These are phyloP conservation scores for Ballota nigra DNA, from an alignment of 257 asterid genomes.

Conservation along the genomic window DNA sequence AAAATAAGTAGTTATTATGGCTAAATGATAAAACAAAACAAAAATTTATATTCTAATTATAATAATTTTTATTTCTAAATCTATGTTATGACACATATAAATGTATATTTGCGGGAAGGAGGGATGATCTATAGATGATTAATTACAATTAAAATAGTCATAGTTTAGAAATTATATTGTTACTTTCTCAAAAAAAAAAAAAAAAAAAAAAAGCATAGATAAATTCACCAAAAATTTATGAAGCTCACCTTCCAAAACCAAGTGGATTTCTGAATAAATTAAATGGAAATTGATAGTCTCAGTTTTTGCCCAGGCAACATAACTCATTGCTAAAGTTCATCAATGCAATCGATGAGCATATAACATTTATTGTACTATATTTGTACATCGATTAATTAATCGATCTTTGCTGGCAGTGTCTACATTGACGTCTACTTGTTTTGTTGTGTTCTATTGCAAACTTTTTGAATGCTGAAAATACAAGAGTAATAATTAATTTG, in stretches of 20 bases:
- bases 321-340: slow-evolving; percentile 23
- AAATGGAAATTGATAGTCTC: slow-evolving; percentile 30
- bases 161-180: not conserved
- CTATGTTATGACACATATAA: no score
- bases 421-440: slow-evolving; percentile 15
- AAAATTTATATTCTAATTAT: no score
- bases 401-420: slow-evolving; percentile 1
- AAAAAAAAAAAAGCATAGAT: not conserved
- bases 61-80: no score
- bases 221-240: not conserved
- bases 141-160: not conserved
- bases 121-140: not conserved
- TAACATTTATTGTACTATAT: slow-evolving; percentile 4
- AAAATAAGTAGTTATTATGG: no score
- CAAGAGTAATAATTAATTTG: not conserved
- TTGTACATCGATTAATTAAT: not conserved
- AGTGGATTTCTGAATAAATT: slow-evolving; percentile 6
- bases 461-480: not conserved
- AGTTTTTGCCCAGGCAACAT: slow-evolving; percentile 20
- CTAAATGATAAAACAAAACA: no score
- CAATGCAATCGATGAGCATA: not conserved
- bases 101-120: no score
- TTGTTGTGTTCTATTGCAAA: not conserved
- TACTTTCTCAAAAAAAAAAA: not conserved
- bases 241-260: slow-evolving; percentile 6